Evolutionary conservation across 2,329 filamentous ascomycete genomes (phyloP).

Genomic region (Westerdykella ornata): DNA sequence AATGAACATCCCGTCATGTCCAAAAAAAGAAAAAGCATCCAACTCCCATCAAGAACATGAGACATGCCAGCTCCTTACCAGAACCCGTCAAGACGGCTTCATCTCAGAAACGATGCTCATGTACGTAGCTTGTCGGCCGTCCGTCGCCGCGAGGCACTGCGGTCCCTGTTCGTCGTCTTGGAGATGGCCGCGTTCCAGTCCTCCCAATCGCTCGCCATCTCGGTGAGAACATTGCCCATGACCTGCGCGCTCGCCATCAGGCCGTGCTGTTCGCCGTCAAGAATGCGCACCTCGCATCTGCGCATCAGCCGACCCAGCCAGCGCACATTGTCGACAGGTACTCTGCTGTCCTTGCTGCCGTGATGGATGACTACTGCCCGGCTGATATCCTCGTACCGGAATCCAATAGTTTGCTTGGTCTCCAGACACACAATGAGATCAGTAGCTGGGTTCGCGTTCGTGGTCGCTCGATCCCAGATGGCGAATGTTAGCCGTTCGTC

Average conservation of each 20-base stretch:
- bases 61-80: background rate
- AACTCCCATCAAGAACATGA: background rate
- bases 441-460: constrained; percentile 85
- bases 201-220: constrained; percentile 85
- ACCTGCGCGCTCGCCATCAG: constrained; percentile 90
- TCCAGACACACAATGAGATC: constrained; percentile 91
- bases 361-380: constrained; percentile 90
- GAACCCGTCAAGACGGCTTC: too few species aligned
- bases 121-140: constrained; percentile 7
- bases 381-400: constrained; percentile 94
- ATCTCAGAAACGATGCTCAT: too few species aligned
- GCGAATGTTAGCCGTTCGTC: constrained; percentile 81
- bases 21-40: background rate
- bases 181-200: constrained; percentile 33
- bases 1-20: too few species aligned
- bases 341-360: constrained; percentile 79
- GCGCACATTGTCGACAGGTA: constrained; percentile 88
- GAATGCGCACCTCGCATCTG: constrained; percentile 79
- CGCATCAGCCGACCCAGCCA: constrained; percentile 95
- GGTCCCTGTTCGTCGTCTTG: constrained; percentile 9
- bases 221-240: constrained; percentile 90
- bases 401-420: constrained; percentile 83
- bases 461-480: constrained; percentile 90
- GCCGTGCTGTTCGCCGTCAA: constrained; percentile 89
- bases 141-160: constrained; percentile 8